Percentiles rank a stretch among this genome's conserved stretches.
Evolutionary conservation across 768 basidiomycete species (phyloP).

Genomic region (Tylopilus cervinicoccineus): DNA sequence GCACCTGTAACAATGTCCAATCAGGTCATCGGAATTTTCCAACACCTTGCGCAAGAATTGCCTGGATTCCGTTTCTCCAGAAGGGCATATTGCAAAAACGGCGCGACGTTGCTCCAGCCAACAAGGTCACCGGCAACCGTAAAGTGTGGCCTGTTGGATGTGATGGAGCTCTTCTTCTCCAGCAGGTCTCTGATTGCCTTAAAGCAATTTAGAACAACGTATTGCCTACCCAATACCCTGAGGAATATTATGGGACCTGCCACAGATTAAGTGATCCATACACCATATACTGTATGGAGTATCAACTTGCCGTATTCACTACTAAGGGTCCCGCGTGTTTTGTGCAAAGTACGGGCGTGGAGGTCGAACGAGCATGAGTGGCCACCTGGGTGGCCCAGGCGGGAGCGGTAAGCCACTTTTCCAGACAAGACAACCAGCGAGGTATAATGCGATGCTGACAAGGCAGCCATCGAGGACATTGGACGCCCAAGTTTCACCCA

Average conservation of each 20-base stretch:
- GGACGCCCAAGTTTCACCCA: background rate
- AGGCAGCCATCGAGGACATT: slow-evolving; percentile 1
- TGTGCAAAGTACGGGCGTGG: slow-evolving; percentile 47
- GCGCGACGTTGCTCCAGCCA: background rate
- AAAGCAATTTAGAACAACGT: slow-evolving; percentile 47
- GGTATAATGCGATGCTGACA: slow-evolving; percentile 10
- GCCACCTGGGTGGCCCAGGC: slow-evolving; percentile 20
- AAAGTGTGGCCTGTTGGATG: slow-evolving; percentile 6
- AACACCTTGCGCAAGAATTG: slow-evolving; percentile 3
- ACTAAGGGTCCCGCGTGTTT: slow-evolving; percentile 38
- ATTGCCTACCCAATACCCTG: slow-evolving; percentile 37
- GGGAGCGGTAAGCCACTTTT: background rate
- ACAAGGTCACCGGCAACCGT: slow-evolving; percentile 21
- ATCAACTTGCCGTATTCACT: slow-evolving; percentile 47
- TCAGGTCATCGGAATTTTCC: background rate
- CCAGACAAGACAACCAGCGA: background rate
- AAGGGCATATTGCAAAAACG: slow-evolving; percentile 9
- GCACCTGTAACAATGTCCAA: slow-evolving; percentile 7
- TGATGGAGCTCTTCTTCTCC: slow-evolving; percentile 5
- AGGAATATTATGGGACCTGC: slow-evolving; percentile 8
- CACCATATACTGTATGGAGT: background rate
- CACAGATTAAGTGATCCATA: slow-evolving; percentile 10
- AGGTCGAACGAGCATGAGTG: slow-evolving; percentile 51
- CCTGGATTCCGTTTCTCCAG: slow-evolving; percentile 3
- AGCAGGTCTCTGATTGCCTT: slow-evolving; percentile 25